Conservation (phyloP, 2,329 filamentous ascomycete species). For the Colletotrichum sp. region DNA sequence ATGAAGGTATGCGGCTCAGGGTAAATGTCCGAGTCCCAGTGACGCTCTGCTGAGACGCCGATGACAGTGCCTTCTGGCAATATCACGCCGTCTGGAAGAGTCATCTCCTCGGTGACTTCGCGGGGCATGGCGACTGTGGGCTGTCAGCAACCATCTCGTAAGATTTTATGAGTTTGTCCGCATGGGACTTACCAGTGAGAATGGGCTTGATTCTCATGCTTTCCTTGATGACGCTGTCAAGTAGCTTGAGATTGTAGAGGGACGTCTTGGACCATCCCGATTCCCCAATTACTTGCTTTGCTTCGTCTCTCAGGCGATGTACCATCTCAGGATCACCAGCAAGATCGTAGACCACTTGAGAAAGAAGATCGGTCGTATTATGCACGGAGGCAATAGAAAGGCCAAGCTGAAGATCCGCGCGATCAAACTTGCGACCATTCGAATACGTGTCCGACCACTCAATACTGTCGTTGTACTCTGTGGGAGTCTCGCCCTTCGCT, state of each 20-base stretch:
- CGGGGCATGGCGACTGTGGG: background rate
- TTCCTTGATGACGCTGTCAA: background rate
- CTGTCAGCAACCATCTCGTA: background rate
- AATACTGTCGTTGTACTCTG: background rate
- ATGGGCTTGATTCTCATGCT: background rate
- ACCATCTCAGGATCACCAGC: background rate
- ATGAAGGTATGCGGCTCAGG: background rate
- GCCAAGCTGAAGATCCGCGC: background rate
- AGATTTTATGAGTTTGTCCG: too few relatives aligned
- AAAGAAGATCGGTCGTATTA: background rate
- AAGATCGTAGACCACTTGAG: background rate
- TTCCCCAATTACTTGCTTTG: background rate
- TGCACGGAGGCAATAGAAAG: background rate
- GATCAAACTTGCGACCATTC: background rate
- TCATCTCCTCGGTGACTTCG: background rate
- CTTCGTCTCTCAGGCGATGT: background rate
- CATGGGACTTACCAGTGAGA: background rate
- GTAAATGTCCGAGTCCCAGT: background rate
- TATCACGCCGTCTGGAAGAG: background rate
- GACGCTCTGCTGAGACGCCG: background rate
- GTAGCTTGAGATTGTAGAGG: background rate
- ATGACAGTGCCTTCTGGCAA: background rate
- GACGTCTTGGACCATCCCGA: background rate
- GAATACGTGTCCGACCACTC: background rate
- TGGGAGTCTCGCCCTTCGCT: background rate